Conservation (phyloP, 768 basidiomycete species). For the Agaricus bisporus region DNA sequence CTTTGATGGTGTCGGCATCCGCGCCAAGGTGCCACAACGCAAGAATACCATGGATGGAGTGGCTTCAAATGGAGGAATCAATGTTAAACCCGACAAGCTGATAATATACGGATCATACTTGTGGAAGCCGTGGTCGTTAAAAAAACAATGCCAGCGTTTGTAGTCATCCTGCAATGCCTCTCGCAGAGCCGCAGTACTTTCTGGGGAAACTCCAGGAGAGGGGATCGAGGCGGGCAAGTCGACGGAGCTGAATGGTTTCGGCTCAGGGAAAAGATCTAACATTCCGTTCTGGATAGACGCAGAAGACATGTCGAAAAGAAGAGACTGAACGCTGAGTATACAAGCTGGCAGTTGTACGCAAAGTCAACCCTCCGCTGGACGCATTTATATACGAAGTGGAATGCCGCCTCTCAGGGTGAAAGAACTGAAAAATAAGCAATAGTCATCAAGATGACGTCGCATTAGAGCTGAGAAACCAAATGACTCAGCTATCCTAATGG, state of each 20-base stretch:
- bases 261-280: slow-evolving; percentile 6
- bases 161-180: slow-evolving; percentile 43
- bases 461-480: too few relatives aligned
- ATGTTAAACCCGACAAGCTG: slow-evolving; percentile 20
- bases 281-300: too few relatives aligned
- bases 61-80: slow-evolving; percentile 26
- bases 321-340: too few relatives aligned
- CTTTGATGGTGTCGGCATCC: slow-evolving; percentile 27
- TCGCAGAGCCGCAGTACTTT: slow-evolving; percentile 33
- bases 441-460: too few relatives aligned
- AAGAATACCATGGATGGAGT: slow-evolving; percentile 50
- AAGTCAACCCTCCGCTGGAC: too few relatives aligned
- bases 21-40: slow-evolving; percentile 62
- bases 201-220: slow-evolving; percentile 28
- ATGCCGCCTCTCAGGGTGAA: too few relatives aligned
- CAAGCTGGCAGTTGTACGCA: too few relatives aligned
- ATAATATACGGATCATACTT: slow-evolving; percentile 26
- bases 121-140: slow-evolving; percentile 35
- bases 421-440: too few relatives aligned
- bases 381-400: too few relatives aligned
- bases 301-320: too few relatives aligned
- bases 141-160: slow-evolving; percentile 46
- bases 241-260: neutral
- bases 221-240: slow-evolving; percentile 4
- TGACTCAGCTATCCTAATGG: too few relatives aligned